Conservation (phyloP, 768 basidiomycete genomes). For the Hygrophorus russula region DNA sequence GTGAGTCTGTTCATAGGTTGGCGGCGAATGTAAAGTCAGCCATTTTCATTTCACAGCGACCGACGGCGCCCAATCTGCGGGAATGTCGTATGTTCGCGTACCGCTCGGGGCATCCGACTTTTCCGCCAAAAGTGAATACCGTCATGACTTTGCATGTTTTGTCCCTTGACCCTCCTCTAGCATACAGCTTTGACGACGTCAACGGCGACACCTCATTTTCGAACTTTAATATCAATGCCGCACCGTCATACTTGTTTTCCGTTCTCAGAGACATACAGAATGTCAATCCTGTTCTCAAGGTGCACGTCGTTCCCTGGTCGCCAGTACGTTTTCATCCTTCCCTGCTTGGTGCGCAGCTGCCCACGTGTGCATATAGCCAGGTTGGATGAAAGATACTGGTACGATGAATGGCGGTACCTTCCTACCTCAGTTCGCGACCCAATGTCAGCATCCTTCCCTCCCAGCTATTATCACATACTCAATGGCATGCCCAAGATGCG, state of each 20-base stretch:
- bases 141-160: neutral
- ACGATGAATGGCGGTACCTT: slow-evolving; percentile 62
- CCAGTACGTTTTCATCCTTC: slow-evolving; percentile 32
- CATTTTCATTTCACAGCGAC: slow-evolving; percentile 26
- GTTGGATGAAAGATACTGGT: slow-evolving; percentile 65
- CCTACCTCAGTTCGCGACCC: slow-evolving; percentile 30
- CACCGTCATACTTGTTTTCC: slow-evolving; percentile 53
- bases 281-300: slow-evolving; percentile 37
- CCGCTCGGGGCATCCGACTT: slow-evolving; percentile 70
- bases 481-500: slow-evolving; percentile 35
- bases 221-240: slow-evolving; percentile 43
- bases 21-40: neutral
- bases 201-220: slow-evolving; percentile 47
- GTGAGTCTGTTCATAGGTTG: neutral
- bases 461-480: neutral
- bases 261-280: slow-evolving; percentile 53
- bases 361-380: slow-evolving; percentile 37
- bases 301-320: slow-evolving; percentile 65
- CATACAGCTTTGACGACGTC: slow-evolving; percentile 58
- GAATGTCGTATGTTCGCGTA: slow-evolving; percentile 57
- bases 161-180: slow-evolving; percentile 18
- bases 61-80: slow-evolving; percentile 52
- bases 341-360: neutral
- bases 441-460: slow-evolving; percentile 27
- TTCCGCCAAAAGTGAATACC: slow-evolving; percentile 36